These are phyloP conservation scores for Lactarius deliciosus DNA, from an alignment of 768 basidiomycete species.

Conservation along the genomic window DNA sequence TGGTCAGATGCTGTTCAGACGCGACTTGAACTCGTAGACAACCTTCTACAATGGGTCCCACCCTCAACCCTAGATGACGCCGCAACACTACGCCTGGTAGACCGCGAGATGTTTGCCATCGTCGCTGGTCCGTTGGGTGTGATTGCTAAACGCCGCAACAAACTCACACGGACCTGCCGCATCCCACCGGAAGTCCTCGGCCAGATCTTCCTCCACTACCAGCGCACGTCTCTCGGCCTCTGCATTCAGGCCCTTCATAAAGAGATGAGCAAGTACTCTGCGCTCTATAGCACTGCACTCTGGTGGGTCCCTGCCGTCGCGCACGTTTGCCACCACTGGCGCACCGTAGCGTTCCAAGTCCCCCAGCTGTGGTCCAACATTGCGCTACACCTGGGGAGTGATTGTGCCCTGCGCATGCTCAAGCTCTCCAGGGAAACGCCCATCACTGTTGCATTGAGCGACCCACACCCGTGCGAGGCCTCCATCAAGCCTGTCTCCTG, in stretches of 20 bases:
- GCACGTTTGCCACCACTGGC: constrained; percentile 23
- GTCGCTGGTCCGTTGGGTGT: constrained; percentile 9
- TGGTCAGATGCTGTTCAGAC: constrained; percentile 24
- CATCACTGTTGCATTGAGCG: constrained; percentile 5
- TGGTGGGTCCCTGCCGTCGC: constrained; percentile 22
- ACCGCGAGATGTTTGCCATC: constrained; percentile 19
- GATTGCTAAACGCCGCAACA: constrained; percentile 20
- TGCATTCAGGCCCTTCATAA: background rate
- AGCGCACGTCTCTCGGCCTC: background rate
- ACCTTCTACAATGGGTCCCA: constrained; percentile 10
- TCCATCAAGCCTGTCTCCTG: background rate
- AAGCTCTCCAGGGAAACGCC: constrained; percentile 10
- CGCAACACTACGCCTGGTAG: constrained; percentile 1
- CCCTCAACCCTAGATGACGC: constrained; percentile 10
- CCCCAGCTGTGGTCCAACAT: constrained; percentile 20
- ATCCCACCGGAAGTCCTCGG: constrained; percentile 21
- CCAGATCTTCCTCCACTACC: constrained; percentile 24
- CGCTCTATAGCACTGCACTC: constrained; percentile 7
- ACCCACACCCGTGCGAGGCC: constrained; percentile 18
- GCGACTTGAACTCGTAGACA: constrained; percentile 18
- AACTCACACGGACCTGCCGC: constrained; percentile 20
- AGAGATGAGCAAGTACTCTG: background rate
- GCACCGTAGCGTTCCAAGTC: constrained; percentile 17
- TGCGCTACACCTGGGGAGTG: constrained; percentile 9
- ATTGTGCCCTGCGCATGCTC: constrained; percentile 22